Evolutionary conservation across 345 rosid species (phyloP).

Genomic region (Gossypium mustelinum): DNA sequence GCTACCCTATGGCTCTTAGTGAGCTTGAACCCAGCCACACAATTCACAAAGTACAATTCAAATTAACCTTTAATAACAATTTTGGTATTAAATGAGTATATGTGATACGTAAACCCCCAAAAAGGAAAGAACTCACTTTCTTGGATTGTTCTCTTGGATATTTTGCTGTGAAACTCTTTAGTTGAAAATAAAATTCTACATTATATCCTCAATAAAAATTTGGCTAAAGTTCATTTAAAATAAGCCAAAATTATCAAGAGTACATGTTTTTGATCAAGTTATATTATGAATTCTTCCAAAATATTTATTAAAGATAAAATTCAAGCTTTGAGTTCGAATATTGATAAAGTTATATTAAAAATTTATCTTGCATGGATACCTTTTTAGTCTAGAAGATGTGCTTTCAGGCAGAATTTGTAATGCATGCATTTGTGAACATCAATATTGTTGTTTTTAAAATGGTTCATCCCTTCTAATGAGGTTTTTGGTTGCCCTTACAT

Average conservation of each 20-base stretch:
- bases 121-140: too few relatives aligned
- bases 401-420: not conserved
- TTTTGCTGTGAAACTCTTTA: not conserved
- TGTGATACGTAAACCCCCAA: too few relatives aligned
- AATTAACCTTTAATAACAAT: too few relatives aligned
- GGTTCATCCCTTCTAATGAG: not conserved
- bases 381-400: not conserved
- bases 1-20: too few relatives aligned
- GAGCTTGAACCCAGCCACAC: too few relatives aligned
- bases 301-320: not conserved
- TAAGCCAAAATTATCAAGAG: not conserved
- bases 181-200: not conserved
- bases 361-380: not conserved
- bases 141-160: too few relatives aligned
- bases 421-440: not conserved
- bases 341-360: not conserved
- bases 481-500: not conserved
- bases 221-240: not conserved
- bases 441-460: not conserved
- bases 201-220: not conserved
- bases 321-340: not conserved
- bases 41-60: too few relatives aligned
- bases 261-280: not conserved
- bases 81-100: too few relatives aligned
- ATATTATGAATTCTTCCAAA: not conserved